Evolutionary conservation across 495 filamentous ascomycete species (phyloP).

Genomic region (Trichoderma erinaceum): DNA sequence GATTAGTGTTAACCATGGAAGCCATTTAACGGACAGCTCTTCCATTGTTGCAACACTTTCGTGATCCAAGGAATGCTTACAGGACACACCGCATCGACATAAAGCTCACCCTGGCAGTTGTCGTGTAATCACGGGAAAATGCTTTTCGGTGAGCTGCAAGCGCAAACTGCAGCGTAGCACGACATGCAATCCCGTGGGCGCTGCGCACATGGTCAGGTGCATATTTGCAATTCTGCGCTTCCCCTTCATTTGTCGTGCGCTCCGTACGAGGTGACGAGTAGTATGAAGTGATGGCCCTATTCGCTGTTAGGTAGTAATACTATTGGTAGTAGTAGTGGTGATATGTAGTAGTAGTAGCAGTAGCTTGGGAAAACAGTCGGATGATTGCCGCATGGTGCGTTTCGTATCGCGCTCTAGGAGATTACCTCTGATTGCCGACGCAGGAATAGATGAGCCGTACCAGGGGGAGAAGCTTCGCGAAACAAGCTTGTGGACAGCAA

Average conservation of each 20-base stretch:
- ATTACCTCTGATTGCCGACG: conserved; percentile 3
- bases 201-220: neutral
- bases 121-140: neutral
- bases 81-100: neutral
- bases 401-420: neutral
- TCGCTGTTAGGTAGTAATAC: neutral
- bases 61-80: neutral
- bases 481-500: neutral
- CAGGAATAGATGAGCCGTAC: neutral
- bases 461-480: neutral
- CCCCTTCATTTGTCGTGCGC: neutral
- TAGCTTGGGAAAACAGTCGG: neutral
- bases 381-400: neutral
- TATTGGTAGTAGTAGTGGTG: too few species aligned
- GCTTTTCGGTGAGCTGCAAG: conserved; percentile 8
- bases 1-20: too few species aligned
- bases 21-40: too few species aligned
- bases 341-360: too few species aligned
- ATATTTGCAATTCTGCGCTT: neutral
- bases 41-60: too few species aligned
- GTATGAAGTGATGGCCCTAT: neutral
- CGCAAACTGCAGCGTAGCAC: neutral
- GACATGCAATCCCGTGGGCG: neutral
- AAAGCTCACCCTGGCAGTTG: neutral
- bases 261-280: neutral